These are phyloP conservation scores for Geranium incanum DNA, from an alignment of 441 rosid genomes.

Conservation along the genomic window DNA sequence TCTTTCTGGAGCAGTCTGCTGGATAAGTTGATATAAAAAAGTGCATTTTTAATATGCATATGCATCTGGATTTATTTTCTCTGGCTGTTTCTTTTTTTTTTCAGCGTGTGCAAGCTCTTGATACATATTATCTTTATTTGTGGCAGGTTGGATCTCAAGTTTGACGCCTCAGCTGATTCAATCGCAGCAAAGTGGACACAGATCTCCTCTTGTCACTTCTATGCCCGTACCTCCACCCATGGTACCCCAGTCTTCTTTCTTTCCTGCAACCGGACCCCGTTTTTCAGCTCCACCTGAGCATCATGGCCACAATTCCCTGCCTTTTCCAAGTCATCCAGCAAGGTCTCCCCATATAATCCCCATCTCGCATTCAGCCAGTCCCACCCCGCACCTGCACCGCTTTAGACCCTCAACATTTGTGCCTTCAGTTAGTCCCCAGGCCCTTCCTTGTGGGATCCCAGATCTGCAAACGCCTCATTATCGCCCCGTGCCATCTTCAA, in stretches of 20 bases:
- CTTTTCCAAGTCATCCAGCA: conserved; percentile 27
- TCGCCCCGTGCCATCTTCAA: no score
- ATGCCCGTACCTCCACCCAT: no score
- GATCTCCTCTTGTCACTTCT: conserved; percentile 25
- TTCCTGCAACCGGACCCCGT: conserved; percentile 16
- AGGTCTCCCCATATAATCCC: conserved; percentile 34
- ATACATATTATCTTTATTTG: conserved; percentile 8
- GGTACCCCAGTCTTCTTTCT: neutral
- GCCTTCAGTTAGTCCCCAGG: neutral
- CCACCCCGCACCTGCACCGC: conserved; percentile 52
- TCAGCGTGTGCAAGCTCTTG: conserved; percentile 9
- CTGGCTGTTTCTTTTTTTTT: neutral
- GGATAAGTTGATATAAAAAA: no score
- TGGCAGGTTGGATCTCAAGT: conserved; percentile 38
- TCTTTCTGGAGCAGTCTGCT: neutral
- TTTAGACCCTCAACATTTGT: conserved; percentile 38
- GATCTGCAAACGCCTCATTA: neutral
- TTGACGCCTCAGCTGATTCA: conserved; percentile 41
- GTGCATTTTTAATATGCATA: neutral
- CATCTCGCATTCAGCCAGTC: conserved; percentile 21
- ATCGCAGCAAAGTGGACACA: conserved; percentile 27
- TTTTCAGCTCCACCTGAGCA: conserved; percentile 24
- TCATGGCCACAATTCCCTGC: conserved; percentile 21
- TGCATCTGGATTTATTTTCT: neutral
- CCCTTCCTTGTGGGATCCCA: neutral